Base-by-base conservation (phyloP, 768 basidiomycete genomes). In the Ramaria sp. region DNA sequence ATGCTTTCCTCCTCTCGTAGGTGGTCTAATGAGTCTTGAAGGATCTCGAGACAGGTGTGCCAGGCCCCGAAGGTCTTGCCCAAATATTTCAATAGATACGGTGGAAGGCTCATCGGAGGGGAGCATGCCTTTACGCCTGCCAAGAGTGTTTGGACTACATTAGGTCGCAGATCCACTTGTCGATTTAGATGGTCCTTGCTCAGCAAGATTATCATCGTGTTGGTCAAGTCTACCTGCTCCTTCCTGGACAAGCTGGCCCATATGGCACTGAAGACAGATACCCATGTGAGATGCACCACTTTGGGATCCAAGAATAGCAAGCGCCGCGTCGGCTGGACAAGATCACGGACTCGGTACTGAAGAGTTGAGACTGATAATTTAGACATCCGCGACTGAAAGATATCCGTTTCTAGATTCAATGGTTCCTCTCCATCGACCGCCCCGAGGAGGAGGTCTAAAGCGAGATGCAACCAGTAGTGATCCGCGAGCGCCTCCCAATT, bases 21-120 rank as follows among this genome's bases (percentile, higher is more conserved):
- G 51, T 81, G 72, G 38, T 92, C 89, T 59, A 93, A 73, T n/a
- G 89, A 85, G 30, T 77, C 73, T 61, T 84, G 83, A 3, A 99
- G 78, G 33, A 95, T 82, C 67, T 97, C 94, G 57, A 95, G 71
- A 3, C 84, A 83, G 49, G 86, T 80, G 67, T 96, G 88, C 94
- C 95, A 98, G n/a, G 90, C 89, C 39, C 91, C 86, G 69, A 88
- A 99, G 0, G 91, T 91, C 71, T 97, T 96, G 17, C 90, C 91
- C 34, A 98, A 83, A 67, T 93, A 99, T 67, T 97, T 97, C 63
- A 97, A 79, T 37, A 99, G 81, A 64, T 95, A 88, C 11, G 96
- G 94, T 7, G 96, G 96, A 2, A 99, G 77, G 31, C 81, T 83
- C 78, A 96, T 86, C 0, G 88, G 79, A 5, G 94, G 91, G 7